Conservation (phyloP, 2,329 filamentous ascomycete species). For the Xylariales sp. region DNA sequence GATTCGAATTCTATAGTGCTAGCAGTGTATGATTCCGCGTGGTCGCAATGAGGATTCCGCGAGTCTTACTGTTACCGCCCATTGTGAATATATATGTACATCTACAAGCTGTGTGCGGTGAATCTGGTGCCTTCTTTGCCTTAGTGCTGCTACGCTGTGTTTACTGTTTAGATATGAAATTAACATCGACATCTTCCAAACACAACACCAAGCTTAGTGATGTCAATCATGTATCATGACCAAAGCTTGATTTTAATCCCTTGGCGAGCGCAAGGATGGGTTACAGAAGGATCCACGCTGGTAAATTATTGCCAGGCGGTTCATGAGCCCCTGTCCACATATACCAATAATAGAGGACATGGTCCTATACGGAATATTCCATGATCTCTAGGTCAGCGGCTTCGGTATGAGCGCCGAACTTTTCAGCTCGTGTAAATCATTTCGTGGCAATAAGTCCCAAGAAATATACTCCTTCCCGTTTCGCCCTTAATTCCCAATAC, state of each 20-base stretch:
- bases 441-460: background rate
- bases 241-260: conserved; percentile 9
- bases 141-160: background rate
- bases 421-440: background rate
- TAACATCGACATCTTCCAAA: background rate
- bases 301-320: conserved; percentile 6
- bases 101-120: background rate
- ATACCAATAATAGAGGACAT: background rate
- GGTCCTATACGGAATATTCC: conserved; percentile 1
- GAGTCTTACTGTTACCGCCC: background rate
- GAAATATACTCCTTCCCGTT: background rate
- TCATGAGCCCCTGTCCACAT: background rate
- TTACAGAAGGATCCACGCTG: conserved; percentile 13
- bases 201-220: background rate
- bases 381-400: background rate
- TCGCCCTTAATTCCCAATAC: background rate
- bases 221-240: conserved; percentile 6
- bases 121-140: background rate
- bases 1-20: too few species aligned
- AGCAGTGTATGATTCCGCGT: too few species aligned
- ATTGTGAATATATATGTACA: background rate
- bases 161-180: background rate
- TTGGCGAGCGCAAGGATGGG: conserved; percentile 7
- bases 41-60: background rate
- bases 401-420: background rate